These are phyloP conservation scores for Phytophthora foliorum DNA, from an alignment of 352 stramenopile genomes.

Conservation along the genomic window DNA sequence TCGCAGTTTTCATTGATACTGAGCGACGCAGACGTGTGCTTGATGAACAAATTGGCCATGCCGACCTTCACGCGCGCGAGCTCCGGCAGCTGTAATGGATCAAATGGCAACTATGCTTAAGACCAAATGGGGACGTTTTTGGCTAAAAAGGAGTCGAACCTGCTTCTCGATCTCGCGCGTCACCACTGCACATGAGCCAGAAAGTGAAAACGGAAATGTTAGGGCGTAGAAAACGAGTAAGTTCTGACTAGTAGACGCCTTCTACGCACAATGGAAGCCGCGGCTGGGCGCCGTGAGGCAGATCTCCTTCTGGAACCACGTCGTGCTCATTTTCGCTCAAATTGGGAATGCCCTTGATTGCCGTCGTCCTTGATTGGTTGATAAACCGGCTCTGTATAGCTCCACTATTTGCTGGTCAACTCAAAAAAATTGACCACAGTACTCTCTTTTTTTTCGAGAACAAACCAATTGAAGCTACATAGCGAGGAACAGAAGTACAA, in stretches of 20 bases:
- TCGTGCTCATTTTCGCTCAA: slow-evolving; percentile 50
- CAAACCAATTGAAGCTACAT: too few species aligned
- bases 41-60: slow-evolving; percentile 96
- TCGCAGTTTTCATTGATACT: slow-evolving; percentile 98
- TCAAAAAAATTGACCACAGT: too few species aligned
- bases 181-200: slow-evolving; percentile 59
- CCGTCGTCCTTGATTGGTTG: too few species aligned
- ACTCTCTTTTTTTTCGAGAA: too few species aligned
- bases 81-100: slow-evolving; percentile 55
- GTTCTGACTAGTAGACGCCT: neutral
- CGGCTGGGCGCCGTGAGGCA: slow-evolving; percentile 78
- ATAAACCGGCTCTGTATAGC: too few species aligned
- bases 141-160: slow-evolving; percentile 33
- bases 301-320: slow-evolving; percentile 92
- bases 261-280: slow-evolving; percentile 81
- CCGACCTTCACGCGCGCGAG: slow-evolving; percentile 91
- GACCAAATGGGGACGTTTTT: neutral
- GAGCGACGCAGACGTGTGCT: slow-evolving; percentile 96
- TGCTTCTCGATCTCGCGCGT: slow-evolving; percentile 87
- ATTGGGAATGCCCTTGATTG: neutral
- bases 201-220: neutral
- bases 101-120: slow-evolving; percentile 4
- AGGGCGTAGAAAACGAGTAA: neutral
- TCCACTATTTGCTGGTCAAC: too few species aligned
- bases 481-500: too few species aligned